Evolutionary conservation across 2,329 filamentous ascomycete genomes (phyloP).

Genomic region (Aspergillus felis): DNA sequence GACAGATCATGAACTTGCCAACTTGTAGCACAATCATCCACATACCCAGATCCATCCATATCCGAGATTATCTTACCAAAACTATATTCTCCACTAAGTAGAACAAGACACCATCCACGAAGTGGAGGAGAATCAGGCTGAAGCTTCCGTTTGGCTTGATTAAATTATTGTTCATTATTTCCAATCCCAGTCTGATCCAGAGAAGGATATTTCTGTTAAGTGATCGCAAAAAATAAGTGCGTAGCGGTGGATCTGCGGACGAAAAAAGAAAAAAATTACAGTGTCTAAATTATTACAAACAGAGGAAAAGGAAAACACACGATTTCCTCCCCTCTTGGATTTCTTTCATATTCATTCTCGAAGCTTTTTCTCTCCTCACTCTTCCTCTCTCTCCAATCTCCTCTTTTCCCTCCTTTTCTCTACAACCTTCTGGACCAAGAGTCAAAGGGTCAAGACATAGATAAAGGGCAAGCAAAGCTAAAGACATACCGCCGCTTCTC

Average conservation of each 20-base stretch:
- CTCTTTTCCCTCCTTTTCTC: not conserved
- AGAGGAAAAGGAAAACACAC: constrained; percentile 36
- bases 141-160: not conserved
- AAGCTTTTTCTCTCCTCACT: constrained; percentile 8
- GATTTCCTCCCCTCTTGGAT: constrained; percentile 15
- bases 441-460: not conserved
- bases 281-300: constrained; percentile 29
- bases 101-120: not conserved
- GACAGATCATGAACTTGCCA: not conserved
- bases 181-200: constrained; percentile 2
- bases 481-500: not conserved
- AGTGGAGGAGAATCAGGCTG: not conserved
- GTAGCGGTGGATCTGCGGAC: constrained; percentile 29
- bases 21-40: not conserved
- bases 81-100: not conserved
- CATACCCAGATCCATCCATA: not conserved
- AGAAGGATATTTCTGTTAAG: not conserved
- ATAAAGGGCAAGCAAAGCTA: not conserved
- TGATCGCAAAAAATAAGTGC: constrained; percentile 6
- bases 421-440: not conserved
- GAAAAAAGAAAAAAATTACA: constrained; percentile 15
- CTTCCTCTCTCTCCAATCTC: not conserved
- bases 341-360: constrained; percentile 13
- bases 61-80: not conserved
- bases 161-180: constrained; percentile 2